Base-by-base conservation (phyloP, 768 basidiomycete genomes). In the Lentinula raphanica region DNA sequence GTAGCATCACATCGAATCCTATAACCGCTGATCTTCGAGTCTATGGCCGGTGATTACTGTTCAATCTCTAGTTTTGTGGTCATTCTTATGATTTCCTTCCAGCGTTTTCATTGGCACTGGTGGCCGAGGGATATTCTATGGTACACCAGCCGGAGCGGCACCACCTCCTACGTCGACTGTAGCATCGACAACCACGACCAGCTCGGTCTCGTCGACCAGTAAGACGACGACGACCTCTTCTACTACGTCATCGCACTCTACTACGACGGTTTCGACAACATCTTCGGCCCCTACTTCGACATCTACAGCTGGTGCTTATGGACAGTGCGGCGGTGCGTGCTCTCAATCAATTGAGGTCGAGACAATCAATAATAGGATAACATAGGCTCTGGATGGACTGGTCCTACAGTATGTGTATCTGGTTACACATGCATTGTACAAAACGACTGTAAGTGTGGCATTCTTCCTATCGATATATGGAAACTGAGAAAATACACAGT, bases 61-160 rank as follows among this genome's bases (percentile, higher is more conserved):
- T 7, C n/a, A n/a, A n/a, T 17, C 17, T 23, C 45, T 27, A 3
- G 5, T 15, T 40, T 23, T 29, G 15, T 35, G 32, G 5, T 19
- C 8, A 2, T 15, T n/a, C 21, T 38, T 28, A 23, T 42, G 15
- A 45, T 32, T 15, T 11, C 40, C 6, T 49, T 21, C n/a, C 46
- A 72, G 73, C 15, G 73, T 74, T 2, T 75, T 74, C 60, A 69
- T 75, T 42, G 72, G 72, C 1, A 75, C 72, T 11, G 73, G 73
- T 58, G 73, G 72, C 23, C 69, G 73, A 28, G 72, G 70, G 19
- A 71, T 71, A 39, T 71, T 69, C 61, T 70, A 69, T 45, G 70
- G 59, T 17, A 58, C 62, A 27, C 57, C 55, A 39, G n/a, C 49
- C 3, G 59, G 59, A 17, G 36, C 59, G 17, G 59, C 45, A 9